These are phyloP conservation scores for Nyssa sinensis DNA, from an alignment of 148 eudicot species.

Conservation along the genomic window DNA sequence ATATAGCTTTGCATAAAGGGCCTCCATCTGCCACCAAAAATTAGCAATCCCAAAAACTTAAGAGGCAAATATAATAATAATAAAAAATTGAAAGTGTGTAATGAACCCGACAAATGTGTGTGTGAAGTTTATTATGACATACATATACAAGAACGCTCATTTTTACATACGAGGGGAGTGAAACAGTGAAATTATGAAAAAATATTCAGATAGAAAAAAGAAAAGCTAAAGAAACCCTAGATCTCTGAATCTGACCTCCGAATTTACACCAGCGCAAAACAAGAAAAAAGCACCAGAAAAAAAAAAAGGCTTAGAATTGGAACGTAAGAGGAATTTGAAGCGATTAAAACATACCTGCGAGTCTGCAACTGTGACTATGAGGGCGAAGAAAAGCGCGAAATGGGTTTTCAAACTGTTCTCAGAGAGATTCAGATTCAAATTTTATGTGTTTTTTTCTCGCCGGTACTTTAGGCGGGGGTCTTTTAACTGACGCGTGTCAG, in stretches of 20 bases:
- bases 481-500: too few relatives aligned
- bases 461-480: too few relatives aligned
- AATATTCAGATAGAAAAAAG: too few relatives aligned
- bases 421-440: too few relatives aligned
- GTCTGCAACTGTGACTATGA: neutral
- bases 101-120: neutral
- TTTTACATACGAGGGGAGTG: neutral
- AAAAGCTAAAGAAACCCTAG: neutral
- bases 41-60: neutral
- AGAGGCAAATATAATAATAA: neutral
- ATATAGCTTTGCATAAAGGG: constrained; percentile 64
- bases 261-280: neutral
- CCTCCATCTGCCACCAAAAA: constrained; percentile 54
- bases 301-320: neutral
- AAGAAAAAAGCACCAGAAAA: neutral
- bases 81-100: neutral
- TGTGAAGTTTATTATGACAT: neutral
- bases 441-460: too few relatives aligned
- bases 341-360: neutral
- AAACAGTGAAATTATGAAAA: neutral
- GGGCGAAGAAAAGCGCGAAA: neutral
- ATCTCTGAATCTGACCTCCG: neutral
- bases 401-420: neutral
- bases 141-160: neutral
- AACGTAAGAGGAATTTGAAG: too few relatives aligned